Percentiles rank a stretch among this genome's conserved stretches.
These are phyloP conservation scores for Fraxinus sp. DNA, from an alignment of 305 asterid genomes.

Conservation along the genomic window DNA sequence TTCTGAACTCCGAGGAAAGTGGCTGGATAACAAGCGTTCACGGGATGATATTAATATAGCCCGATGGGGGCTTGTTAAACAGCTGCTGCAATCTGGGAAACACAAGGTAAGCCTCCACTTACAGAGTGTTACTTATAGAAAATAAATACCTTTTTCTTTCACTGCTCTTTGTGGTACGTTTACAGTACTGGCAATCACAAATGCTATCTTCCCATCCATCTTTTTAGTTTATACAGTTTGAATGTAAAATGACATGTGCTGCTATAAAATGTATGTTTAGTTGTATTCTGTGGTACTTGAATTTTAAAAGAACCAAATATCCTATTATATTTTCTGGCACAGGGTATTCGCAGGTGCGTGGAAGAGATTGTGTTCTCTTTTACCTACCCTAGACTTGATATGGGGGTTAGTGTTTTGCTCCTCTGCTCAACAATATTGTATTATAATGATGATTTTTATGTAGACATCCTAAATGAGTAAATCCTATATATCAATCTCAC, in stretches of 20 bases:
- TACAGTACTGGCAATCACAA: constrained; percentile 9
- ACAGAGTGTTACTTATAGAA: constrained; percentile 7
- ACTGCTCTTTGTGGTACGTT: not conserved
- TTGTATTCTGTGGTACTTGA: not conserved
- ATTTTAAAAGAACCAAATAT: constrained; percentile 5
- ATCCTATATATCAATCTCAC: not conserved
- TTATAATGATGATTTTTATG: not conserved
- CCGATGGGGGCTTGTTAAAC: constrained; percentile 77
- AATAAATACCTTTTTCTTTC: constrained; percentile 6
- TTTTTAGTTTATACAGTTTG: not conserved
- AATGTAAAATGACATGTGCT: not conserved
- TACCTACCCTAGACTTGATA: constrained; percentile 91
- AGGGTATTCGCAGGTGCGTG: constrained; percentile 66
- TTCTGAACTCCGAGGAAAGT: constrained; percentile 75
- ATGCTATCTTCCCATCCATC: not conserved
- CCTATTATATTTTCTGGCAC: constrained; percentile 41
- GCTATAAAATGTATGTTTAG: not conserved
- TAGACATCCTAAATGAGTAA: constrained; percentile 1
- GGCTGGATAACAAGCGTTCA: constrained; percentile 68
- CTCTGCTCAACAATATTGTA: constrained; percentile 15
- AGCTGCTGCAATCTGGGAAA: constrained; percentile 64
- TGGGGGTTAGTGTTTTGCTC: constrained; percentile 56
- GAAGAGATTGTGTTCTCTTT: constrained; percentile 82
- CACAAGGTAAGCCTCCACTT: constrained; percentile 56
- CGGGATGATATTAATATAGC: constrained; percentile 66